Evolutionary conservation across 2,329 filamentous ascomycete genomes (phyloP).

Genomic region (Colletotrichum tabaci): DNA sequence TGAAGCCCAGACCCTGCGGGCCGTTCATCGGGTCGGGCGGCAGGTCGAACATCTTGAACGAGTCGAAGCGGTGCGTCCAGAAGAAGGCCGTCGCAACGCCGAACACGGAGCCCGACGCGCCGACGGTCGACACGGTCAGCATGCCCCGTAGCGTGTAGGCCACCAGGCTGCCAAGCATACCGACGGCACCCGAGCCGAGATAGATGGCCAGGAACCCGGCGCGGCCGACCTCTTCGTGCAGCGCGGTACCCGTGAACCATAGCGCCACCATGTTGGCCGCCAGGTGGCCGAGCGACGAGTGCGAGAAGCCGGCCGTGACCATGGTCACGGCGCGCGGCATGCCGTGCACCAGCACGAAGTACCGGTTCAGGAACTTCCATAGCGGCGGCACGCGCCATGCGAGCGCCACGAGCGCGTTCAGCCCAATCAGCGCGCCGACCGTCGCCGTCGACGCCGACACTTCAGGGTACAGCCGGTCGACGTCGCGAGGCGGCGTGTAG

Average conservation of each 20-base stretch:
- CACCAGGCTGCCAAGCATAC: conserved; percentile 71
- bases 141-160: conserved; percentile 62
- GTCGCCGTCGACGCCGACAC: conserved; percentile 76
- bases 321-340: conserved; percentile 75
- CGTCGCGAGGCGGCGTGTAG: conserved; percentile 56
- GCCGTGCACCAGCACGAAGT: conserved; percentile 76
- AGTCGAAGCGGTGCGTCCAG: conserved; percentile 69
- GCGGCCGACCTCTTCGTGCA: conserved; percentile 80
- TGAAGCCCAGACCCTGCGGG: conserved; percentile 68
- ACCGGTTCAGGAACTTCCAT: conserved; percentile 78
- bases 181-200: conserved; percentile 69
- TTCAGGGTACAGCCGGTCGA: conserved; percentile 70
- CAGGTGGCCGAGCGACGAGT: conserved; percentile 74
- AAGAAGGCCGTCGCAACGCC: conserved; percentile 75
- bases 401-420: conserved; percentile 70
- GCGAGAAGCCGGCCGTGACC: conserved; percentile 78
- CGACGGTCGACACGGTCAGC: conserved; percentile 69
- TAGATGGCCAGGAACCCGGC: conserved; percentile 80
- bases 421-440: conserved; percentile 71
- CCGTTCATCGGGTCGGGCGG: conserved; percentile 68
- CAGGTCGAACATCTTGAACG: conserved; percentile 70
- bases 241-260: conserved; percentile 75
- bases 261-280: conserved; percentile 76
- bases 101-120: conserved; percentile 76
- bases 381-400: conserved; percentile 76